Conservation (phyloP, 805 yeast species). For the Tetrapisispora taiwanensis region DNA sequence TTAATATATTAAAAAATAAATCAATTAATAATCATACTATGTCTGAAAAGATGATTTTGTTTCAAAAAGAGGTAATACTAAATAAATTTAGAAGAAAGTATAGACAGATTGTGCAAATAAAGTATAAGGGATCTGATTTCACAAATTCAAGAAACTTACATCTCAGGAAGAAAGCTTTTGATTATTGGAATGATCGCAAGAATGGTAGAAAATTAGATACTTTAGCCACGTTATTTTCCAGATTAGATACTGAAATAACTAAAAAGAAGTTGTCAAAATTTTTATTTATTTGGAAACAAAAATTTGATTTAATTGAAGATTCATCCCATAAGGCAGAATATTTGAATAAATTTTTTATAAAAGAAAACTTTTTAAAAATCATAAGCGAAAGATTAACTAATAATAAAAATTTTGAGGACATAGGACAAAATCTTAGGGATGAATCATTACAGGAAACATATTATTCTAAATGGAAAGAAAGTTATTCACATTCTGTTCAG, state of each 20-base stretch:
- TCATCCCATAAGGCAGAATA: background rate
- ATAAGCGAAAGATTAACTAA: background rate
- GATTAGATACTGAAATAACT: too few species aligned
- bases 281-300: background rate
- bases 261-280: too few species aligned
- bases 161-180: too few species aligned
- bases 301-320: background rate
- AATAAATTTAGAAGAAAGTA: background rate
- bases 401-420: background rate
- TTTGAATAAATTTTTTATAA: background rate
- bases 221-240: background rate
- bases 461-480: conserved; percentile 18
- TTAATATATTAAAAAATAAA: too few species aligned
- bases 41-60: background rate
- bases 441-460: conserved; percentile 17
- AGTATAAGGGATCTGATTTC: background rate
- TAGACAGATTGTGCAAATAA: background rate
- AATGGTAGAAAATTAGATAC: background rate
- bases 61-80: background rate
- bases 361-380: background rate
- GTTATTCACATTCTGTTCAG: conserved; percentile 8
- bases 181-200: background rate
- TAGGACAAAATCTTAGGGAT: conserved; percentile 11
- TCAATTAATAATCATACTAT: too few species aligned
- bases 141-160: background rate